Conservation (phyloP, 441 rosid genomes). For the Aquilaria agallochum region DNA sequence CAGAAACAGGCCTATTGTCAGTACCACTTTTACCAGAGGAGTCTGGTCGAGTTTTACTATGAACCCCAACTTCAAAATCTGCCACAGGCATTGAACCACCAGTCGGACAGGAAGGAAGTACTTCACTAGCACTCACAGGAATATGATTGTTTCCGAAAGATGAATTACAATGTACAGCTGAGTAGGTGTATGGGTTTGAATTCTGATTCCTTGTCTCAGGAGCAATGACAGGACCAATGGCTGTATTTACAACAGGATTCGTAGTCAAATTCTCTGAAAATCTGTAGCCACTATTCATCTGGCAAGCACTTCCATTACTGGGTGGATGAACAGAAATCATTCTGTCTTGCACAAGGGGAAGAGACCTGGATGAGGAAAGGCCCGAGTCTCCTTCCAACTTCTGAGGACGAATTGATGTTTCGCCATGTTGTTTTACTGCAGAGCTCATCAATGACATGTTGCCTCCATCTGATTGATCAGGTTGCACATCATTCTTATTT, state of each 20-base stretch:
- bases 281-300: neutral
- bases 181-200: slow-evolving; percentile 26
- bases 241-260: slow-evolving; percentile 28
- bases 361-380: slow-evolving; percentile 26
- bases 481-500: slow-evolving; percentile 21
- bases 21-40: slow-evolving; percentile 29
- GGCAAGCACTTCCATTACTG: slow-evolving; percentile 31
- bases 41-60: slow-evolving; percentile 23
- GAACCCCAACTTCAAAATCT: slow-evolving; percentile 35
- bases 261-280: slow-evolving; percentile 25
- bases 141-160: slow-evolving; percentile 26
- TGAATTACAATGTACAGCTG: slow-evolving; percentile 38
- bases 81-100: slow-evolving; percentile 40
- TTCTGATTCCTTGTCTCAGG: slow-evolving; percentile 25
- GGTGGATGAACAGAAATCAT: slow-evolving; percentile 28
- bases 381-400: slow-evolving; percentile 25
- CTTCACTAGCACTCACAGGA: slow-evolving; percentile 29
- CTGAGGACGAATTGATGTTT: slow-evolving; percentile 26
- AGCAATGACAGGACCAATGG: slow-evolving; percentile 31
- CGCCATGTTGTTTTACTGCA: slow-evolving; percentile 18
- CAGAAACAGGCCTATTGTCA: slow-evolving; percentile 26
- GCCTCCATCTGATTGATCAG: slow-evolving; percentile 30
- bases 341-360: slow-evolving; percentile 30
- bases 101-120: slow-evolving; percentile 22
- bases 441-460: slow-evolving; percentile 24